Evolutionary conservation across 495 filamentous ascomycete species (phyloP).

Genomic region (Penicillium arizonense): DNA sequence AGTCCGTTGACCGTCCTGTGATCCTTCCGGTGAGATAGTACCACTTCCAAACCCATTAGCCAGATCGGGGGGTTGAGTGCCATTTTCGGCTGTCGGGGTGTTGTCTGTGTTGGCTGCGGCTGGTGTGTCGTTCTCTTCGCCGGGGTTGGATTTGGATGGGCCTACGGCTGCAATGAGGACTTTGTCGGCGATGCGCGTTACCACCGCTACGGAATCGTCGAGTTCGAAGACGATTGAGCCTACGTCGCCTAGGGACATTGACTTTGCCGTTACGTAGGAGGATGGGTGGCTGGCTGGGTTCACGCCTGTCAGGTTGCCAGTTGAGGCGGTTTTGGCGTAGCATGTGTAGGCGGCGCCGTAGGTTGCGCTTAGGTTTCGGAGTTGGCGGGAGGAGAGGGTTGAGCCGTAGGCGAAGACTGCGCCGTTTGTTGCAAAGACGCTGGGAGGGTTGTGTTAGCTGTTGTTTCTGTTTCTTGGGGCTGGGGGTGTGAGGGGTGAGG

Average conservation of each 20-base stretch:
- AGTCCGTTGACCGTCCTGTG: slow-evolving; percentile 13
- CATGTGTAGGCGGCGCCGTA: slow-evolving; percentile 50
- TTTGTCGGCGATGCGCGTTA: slow-evolving; percentile 47
- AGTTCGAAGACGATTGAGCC: slow-evolving; percentile 51
- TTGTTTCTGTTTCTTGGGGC: background rate
- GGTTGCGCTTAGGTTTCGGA: slow-evolving; percentile 47
- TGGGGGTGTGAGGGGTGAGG: background rate
- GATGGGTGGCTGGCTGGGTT: slow-evolving; percentile 48
- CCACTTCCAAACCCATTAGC: slow-evolving; percentile 11
- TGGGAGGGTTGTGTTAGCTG: slow-evolving; percentile 3
- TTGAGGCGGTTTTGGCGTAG: slow-evolving; percentile 46
- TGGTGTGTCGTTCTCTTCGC: slow-evolving; percentile 1
- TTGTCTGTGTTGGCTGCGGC: slow-evolving; percentile 12
- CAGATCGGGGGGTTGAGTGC: background rate
- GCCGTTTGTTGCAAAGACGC: slow-evolving; percentile 46
- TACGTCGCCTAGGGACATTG: slow-evolving; percentile 47
- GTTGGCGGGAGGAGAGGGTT: slow-evolving; percentile 38
- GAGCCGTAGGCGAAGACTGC: slow-evolving; percentile 48
- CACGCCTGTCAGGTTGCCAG: slow-evolving; percentile 46
- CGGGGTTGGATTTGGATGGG: slow-evolving; percentile 25
- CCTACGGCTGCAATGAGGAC: slow-evolving; percentile 46
- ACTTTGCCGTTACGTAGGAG: slow-evolving; percentile 48
- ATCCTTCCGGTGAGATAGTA: slow-evolving; percentile 10
- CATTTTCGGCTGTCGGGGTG: background rate
- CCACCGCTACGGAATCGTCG: slow-evolving; percentile 43